Base-by-base conservation (phyloP, 2,329 filamentous ascomycete genomes). In the Alternaria alternata region DNA sequence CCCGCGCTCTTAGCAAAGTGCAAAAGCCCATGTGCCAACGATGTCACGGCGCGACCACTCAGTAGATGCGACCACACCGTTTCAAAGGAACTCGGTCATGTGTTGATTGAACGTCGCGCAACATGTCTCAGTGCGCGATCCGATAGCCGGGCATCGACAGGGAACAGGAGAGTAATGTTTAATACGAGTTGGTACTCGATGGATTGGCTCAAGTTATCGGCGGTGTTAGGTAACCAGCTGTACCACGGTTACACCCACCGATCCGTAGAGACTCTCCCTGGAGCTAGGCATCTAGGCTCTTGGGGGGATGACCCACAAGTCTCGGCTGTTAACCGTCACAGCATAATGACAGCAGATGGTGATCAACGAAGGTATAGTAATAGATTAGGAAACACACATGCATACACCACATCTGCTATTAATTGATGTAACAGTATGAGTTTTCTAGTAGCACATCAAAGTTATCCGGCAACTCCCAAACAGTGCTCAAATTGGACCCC, bases 171-270 rank as follows among this genome's bases (percentile, higher is more conserved):
- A 58, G 51, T 1, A 7, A 2, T 11, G 39, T 14, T 24, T 14
- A 5, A 4, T 30, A 30, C 11, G 28, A 41, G 7, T 65, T 58
- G 63, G 0, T 26, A 1, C 26, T 48, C 43, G 24, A 7, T n/a
- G 43, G 11, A 28, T 28, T 26, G 16, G 9, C 1, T 32, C 30
- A 12, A 9, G 11, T 32, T 12, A 48, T 66, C 66, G 63, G 64
- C 57, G 60, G 59, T 62, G 59, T 63, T 59, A 60, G 49, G 41
- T 56, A 59, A 44, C 54, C 38, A 18, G 39, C 39, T 54, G 39
- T 44, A 18, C 51, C 8, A 54, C 39, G 20, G 22, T 44, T 34
- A 24, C 22, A 20, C 32, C 30, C 32, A 54, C 24, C 32, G 44
- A 28, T 52, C 18, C 18, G 18, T 20, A 20, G 18, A 20, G 20